Evolutionary conservation across 805 yeast species (phyloP).

Genomic region (Lipomyces orientalis): DNA sequence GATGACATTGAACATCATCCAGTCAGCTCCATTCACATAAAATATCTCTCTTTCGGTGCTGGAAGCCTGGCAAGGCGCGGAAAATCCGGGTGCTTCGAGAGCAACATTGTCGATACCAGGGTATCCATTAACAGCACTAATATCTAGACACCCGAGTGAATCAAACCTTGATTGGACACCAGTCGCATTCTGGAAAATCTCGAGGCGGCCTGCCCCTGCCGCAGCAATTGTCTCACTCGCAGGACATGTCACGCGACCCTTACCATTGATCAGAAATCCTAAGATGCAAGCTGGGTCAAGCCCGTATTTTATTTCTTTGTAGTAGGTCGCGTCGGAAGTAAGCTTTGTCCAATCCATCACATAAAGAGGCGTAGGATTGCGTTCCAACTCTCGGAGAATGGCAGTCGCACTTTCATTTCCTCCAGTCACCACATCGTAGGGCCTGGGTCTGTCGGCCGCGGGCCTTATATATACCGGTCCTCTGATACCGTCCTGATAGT

Average conservation of each 20-base stretch:
- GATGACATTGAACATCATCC: constrained; percentile 11
- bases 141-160: constrained; percentile 11
- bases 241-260: constrained; percentile 15
- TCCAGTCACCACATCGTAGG: constrained; percentile 8
- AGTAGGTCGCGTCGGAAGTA: constrained; percentile 3
- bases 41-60: constrained; percentile 13
- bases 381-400: constrained; percentile 6
- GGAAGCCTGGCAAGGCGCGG: constrained; percentile 15
- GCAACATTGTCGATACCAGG: constrained; percentile 14
- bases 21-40: constrained; percentile 3
- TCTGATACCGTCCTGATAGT: constrained; percentile 71
- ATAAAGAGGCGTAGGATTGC: neutral
- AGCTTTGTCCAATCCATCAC: constrained; percentile 16
- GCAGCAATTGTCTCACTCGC: constrained; percentile 1
- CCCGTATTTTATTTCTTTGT: neutral
- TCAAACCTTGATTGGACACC: neutral
- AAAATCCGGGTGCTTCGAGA: constrained; percentile 17
- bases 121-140: neutral
- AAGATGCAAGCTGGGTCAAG: constrained; percentile 18
- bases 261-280: constrained; percentile 15
- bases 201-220: constrained; percentile 8
- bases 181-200: neutral
- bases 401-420: constrained; percentile 1
- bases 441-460: constrained; percentile 5
- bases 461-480: constrained; percentile 53